Evolutionary conservation across 2,329 filamentous ascomycete genomes (phyloP).

Genomic region (Camptophora hylomeconis): DNA sequence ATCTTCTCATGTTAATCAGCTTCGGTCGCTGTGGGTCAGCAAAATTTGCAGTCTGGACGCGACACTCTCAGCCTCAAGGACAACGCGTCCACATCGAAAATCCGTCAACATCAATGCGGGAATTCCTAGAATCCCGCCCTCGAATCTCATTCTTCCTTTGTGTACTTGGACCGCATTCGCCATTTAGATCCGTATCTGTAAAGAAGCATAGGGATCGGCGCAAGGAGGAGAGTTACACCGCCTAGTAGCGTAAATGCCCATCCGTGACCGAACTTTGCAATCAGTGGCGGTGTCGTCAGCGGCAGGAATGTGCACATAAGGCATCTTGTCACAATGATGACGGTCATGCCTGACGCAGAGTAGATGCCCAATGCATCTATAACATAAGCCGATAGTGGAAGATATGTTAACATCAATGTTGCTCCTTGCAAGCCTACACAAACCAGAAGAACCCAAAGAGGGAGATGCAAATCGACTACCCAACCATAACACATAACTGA

Average conservation of each 20-base stretch:
- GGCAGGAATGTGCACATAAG: slow-evolving; percentile 18
- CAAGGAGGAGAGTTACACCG: slow-evolving; percentile 8
- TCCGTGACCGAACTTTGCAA: slow-evolving; percentile 14
- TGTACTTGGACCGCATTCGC: slow-evolving; percentile 12
- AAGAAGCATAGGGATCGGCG: slow-evolving; percentile 14
- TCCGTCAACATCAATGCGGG: too few relatives aligned
- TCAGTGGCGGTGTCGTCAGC: slow-evolving; percentile 12
- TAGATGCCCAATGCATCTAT: slow-evolving; percentile 18
- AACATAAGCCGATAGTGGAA: slow-evolving; percentile 16
- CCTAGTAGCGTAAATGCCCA: slow-evolving; percentile 16
- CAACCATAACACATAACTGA: slow-evolving; percentile 15
- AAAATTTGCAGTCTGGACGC: too few relatives aligned
- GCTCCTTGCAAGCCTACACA: slow-evolving; percentile 9
- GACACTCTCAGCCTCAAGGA: too few relatives aligned
- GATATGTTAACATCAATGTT: slow-evolving; percentile 10
- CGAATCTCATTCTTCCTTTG: slow-evolving; percentile 8
- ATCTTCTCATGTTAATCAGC: too few relatives aligned
- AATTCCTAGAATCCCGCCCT: too few relatives aligned
- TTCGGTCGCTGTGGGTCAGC: too few relatives aligned
- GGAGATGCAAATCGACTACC: slow-evolving; percentile 9
- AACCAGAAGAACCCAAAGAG: slow-evolving; percentile 9
- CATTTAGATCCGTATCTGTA: slow-evolving; percentile 12
- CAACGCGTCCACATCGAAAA: too few relatives aligned
- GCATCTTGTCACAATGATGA: slow-evolving; percentile 15
- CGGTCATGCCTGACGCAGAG: slow-evolving; percentile 30